Percentiles rank a stretch among this genome's conserved stretches.
Evolutionary conservation across 108 stramenopile genomes (phyloP).

Genomic region (Schizochytrium sp.): DNA sequence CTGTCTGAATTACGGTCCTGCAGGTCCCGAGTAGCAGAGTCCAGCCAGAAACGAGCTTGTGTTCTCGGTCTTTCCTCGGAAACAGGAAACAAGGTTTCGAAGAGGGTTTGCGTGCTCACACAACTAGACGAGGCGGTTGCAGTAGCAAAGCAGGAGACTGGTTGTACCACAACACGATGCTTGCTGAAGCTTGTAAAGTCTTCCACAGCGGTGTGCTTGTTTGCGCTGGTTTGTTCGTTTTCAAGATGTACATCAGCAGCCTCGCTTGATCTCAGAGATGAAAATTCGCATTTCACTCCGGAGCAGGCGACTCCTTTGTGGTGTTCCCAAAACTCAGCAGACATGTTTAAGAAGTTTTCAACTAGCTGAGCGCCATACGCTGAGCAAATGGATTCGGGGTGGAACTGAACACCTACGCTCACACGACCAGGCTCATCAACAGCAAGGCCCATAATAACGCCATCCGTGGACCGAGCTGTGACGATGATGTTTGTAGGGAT

Average conservation of each 20-base stretch:
- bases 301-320: not conserved
- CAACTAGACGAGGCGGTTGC: not conserved
- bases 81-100: not conserved
- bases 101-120: not conserved
- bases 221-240: no score
- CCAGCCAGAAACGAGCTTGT: conserved; percentile 19
- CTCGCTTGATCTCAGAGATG: no score
- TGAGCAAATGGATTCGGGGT: conserved; percentile 75
- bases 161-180: conserved; percentile 6
- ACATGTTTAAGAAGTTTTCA: conserved; percentile 49
- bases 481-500: conserved; percentile 35
- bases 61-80: not conserved
- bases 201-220: no score
- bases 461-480: conserved; percentile 71
- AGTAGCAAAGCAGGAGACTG: not conserved
- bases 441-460: conserved; percentile 69
- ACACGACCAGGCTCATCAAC: conserved; percentile 65
- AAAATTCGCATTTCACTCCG: no score
- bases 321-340: not conserved
- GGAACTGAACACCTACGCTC: conserved; percentile 73
- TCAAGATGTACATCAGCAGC: no score
- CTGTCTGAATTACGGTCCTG: not conserved
- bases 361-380: conserved; percentile 24
- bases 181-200: no score
- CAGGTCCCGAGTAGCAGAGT: conserved; percentile 36